Base-by-base conservation (phyloP, 805 yeast species). In the Candida jianshihensis region DNA sequence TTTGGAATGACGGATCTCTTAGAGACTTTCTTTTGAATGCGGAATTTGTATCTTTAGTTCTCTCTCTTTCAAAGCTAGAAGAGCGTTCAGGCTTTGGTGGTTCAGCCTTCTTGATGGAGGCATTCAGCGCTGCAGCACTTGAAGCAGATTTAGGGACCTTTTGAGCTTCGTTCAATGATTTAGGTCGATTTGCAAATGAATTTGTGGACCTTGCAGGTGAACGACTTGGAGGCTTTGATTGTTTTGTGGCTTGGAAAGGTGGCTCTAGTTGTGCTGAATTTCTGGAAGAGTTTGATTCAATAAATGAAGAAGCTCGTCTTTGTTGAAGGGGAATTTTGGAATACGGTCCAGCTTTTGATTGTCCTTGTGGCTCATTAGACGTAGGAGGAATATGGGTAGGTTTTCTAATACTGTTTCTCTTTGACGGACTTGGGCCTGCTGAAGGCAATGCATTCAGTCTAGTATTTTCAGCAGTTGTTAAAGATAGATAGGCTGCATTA, bases 381-480 rank as follows among this genome's bases (percentile, higher is more conserved):
- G n/a, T 29, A 16, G 21, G 17, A 19, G 15, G 21, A 18, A 14
- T 6, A 4, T 28, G 21, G 6, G 64, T 18, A n/a, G 24, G 14
- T 11, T 32, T 32, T 33, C 35, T 33, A 19, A 18, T 5, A 6
- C 13, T 3, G 16, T 24, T 60, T n/a, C 60, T 56, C 26, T 55
- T 48, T 14, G 42, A 40, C 4, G 57, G 40, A 31, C 38, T 36
- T 13, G 42, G 33, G 20, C 27, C 43, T 17, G 43, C 26, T 48
- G 40, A 47, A 42, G 78, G 68, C 51, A 75, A 54, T 41, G 90
- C 81, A 57, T 83, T 83, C 38, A 81, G 53, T 40, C 88, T 67
- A 0, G 92, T 83, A 54, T 83, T 83, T 51, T 82, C 88, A 1
- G 89, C 89, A 1, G 92, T 83, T 1, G 89, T 70, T 36, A 80